These are phyloP conservation scores for Microsporum canis DNA, from an alignment of 2,329 filamentous ascomycete genomes.

Conservation along the genomic window DNA sequence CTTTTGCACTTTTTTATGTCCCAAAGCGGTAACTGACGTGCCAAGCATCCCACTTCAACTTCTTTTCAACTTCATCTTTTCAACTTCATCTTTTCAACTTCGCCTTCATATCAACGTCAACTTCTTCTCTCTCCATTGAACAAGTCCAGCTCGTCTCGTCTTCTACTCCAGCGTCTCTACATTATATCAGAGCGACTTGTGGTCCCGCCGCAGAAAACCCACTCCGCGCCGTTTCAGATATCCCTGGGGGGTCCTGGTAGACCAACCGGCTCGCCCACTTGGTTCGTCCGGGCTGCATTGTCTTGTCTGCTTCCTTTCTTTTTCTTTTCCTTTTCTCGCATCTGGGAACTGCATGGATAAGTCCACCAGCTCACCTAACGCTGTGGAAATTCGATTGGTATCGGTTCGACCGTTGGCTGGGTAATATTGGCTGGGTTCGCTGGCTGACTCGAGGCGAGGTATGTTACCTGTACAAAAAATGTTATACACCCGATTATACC, in stretches of 20 bases:
- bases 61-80: not conserved
- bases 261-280: not conserved
- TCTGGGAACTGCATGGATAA: not conserved
- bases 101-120: not conserved
- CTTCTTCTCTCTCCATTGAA: not conserved
- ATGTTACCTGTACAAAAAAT: not conserved
- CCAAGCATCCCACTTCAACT: slow-evolving; percentile 2
- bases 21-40: not conserved
- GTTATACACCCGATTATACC: not conserved
- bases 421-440: not conserved
- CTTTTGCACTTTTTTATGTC: not conserved
- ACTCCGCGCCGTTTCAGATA: slow-evolving; percentile 5
- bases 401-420: not conserved
- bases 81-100: not conserved
- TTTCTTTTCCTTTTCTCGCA: not conserved
- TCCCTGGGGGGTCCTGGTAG: slow-evolving; percentile 2
- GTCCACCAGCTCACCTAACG: not conserved
- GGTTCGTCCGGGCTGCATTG: not conserved
- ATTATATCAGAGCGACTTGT: not conserved
- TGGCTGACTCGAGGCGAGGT: not conserved
- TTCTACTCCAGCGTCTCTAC: not conserved
- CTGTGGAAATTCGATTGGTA: not conserved
- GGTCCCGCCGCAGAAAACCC: not conserved
- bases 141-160: not conserved
- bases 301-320: not conserved